Evolutionary conservation across 805 yeast species (phyloP).

Genomic region (Debaryomyces tyrocola): DNA sequence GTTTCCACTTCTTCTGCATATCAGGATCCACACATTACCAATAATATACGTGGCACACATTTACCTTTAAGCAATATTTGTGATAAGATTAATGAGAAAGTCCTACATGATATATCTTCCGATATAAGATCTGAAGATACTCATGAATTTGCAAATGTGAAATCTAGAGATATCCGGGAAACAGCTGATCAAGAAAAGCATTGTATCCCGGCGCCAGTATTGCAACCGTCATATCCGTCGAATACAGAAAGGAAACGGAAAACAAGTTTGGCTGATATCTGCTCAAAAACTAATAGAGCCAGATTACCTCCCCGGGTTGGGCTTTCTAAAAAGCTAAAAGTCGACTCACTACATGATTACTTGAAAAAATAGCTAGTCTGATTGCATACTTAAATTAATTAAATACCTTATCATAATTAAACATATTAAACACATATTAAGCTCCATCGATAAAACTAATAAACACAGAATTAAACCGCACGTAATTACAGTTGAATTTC

Average conservation of each 20-base stretch:
- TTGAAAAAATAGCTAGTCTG: constrained; percentile 4
- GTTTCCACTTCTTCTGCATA: background rate
- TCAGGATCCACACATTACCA: too few species aligned
- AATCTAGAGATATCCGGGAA: background rate
- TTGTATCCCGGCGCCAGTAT: background rate
- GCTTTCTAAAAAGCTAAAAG: constrained; percentile 19
- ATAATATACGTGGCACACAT: too few species aligned
- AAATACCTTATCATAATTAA: background rate
- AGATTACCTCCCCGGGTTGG: constrained; percentile 21
- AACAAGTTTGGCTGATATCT: constrained; percentile 14
- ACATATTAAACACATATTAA: background rate
- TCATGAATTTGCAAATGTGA: background rate
- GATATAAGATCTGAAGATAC: background rate
- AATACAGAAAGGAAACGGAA: constrained; percentile 4
- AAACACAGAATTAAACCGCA: background rate
- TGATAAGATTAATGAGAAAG: background rate
- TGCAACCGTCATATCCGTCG: background rate
- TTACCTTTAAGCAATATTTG: background rate
- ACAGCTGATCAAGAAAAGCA: background rate
- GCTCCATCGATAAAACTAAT: background rate
- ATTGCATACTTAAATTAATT: background rate
- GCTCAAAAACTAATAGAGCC: constrained; percentile 11
- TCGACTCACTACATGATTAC: constrained; percentile 25
- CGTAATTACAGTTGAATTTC: too few species aligned
- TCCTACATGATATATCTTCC: background rate